Conservation (phyloP, 2,329 filamentous ascomycete genomes). For the Juglanconis juglandina region DNA sequence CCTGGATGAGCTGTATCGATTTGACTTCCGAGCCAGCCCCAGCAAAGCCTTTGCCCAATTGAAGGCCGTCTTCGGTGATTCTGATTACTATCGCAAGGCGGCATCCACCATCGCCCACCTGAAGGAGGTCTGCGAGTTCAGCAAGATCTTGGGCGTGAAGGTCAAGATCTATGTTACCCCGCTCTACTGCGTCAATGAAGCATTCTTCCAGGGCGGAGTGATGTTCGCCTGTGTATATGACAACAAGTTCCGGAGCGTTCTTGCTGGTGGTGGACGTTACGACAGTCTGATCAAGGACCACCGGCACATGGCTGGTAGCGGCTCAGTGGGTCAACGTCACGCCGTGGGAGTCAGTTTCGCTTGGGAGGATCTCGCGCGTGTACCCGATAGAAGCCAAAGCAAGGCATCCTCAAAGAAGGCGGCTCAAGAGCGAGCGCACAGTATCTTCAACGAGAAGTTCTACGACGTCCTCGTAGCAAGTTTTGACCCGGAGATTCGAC, state of each 20-base stretch:
- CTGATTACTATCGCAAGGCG: constrained; percentile 68
- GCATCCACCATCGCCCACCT: constrained; percentile 76
- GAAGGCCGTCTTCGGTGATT: constrained; percentile 59
- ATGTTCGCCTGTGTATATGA: constrained; percentile 91
- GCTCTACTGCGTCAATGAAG: constrained; percentile 83
- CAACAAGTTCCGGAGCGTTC: constrained; percentile 76
- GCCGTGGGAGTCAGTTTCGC: constrained; percentile 90
- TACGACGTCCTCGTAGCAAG: constrained; percentile 89
- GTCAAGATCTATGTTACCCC: constrained; percentile 82
- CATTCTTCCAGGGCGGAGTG: constrained; percentile 81
- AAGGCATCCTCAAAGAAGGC: constrained; percentile 66
- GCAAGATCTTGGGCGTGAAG: constrained; percentile 69
- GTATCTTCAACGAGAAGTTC: constrained; percentile 61
- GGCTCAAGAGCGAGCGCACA: constrained; percentile 57
- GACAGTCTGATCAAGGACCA: constrained; percentile 85
- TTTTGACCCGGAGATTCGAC: constrained; percentile 74
- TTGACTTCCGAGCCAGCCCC: constrained; percentile 74
- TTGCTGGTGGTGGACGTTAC: constrained; percentile 91
- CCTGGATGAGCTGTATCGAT: constrained; percentile 82
- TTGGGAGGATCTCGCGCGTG: constrained; percentile 75
- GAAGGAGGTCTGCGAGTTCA: constrained; percentile 71
- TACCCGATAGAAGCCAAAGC: constrained; percentile 50
- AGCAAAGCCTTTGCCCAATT: constrained; percentile 56
- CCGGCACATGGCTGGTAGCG: constrained; percentile 59
- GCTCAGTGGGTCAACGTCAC: constrained; percentile 56